Evolutionary conservation across 306 rosid genomes (phyloP).

Genomic region (Gleditsia sinensis): DNA sequence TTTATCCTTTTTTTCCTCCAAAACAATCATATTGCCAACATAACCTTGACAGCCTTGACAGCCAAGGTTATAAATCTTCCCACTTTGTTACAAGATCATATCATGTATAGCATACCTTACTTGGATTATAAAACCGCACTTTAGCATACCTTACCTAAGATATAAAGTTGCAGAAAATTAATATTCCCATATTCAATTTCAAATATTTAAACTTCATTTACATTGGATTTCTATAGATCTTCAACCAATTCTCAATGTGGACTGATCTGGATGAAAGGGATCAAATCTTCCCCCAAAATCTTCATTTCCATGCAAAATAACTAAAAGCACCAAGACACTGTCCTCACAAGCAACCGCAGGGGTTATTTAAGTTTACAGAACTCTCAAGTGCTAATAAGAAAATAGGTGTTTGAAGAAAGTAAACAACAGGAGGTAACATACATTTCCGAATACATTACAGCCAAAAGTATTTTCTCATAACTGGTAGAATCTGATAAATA

Average conservation of each 20-base stretch:
- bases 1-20: no score
- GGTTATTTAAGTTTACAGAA: conserved; percentile 26
- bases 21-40: no score
- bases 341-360: neutral
- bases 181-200: neutral
- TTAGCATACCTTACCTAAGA: no score
- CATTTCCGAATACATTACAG: conserved; percentile 22
- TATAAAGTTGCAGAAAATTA: no score
- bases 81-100: no score
- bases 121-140: no score
- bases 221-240: neutral
- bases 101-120: no score
- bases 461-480: conserved; percentile 21
- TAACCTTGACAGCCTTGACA: no score
- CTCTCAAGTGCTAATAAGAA: conserved; percentile 13
- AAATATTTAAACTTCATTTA: neutral
- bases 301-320: conserved; percentile 15
- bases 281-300: conserved; percentile 9
- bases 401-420: conserved; percentile 1
- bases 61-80: no score
- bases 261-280: neutral
- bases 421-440: conserved; percentile 13
- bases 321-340: neutral
- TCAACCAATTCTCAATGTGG: neutral
- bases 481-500: conserved; percentile 22